Evolutionary conservation across 345 rosid species (phyloP).

Genomic region (Populus davidiana): DNA sequence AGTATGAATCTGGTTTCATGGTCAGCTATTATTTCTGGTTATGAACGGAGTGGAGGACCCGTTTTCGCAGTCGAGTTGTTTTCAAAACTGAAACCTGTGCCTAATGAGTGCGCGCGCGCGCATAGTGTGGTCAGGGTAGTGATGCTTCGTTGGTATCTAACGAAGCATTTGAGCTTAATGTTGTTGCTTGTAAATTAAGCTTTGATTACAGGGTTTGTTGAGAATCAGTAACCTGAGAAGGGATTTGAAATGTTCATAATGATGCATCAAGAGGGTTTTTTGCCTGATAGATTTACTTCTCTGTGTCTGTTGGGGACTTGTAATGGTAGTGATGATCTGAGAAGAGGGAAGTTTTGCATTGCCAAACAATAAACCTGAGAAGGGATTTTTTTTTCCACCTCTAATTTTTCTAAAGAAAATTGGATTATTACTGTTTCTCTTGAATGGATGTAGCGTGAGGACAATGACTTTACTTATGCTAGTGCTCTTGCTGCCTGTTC

Average conservation of each 20-base stretch:
- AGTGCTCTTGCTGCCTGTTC: conserved; percentile 49
- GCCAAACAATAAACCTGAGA: conserved; percentile 28
- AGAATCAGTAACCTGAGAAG: conserved; percentile 35
- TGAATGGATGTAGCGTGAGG: conserved; percentile 10
- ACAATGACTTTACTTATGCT: conserved; percentile 54
- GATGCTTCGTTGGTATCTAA: conserved; percentile 39
- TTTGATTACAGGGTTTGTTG: conserved; percentile 53
- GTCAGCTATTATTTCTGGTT: conserved; percentile 66
- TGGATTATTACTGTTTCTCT: too few relatives aligned
- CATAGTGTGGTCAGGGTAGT: conserved; percentile 28
- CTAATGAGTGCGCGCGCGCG: conserved; percentile 50
- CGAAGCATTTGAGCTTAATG: conserved; percentile 27
- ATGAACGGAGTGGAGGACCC: conserved; percentile 41
- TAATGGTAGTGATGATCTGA: conserved; percentile 21
- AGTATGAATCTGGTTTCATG: conserved; percentile 55
- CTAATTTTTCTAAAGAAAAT: too few relatives aligned
- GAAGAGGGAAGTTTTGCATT: conserved; percentile 40
- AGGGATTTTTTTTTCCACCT: too few relatives aligned
- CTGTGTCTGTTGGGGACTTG: conserved; percentile 40
- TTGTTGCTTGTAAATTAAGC: conserved; percentile 50
- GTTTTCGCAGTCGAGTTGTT: conserved; percentile 38
- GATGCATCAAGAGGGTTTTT: conserved; percentile 37
- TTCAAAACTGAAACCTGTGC: conserved; percentile 30
- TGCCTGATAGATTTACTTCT: conserved; percentile 51
- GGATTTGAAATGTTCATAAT: conserved; percentile 40